Base-by-base conservation (phyloP, 176 grass and related monocot species). In the Areca catechu region DNA sequence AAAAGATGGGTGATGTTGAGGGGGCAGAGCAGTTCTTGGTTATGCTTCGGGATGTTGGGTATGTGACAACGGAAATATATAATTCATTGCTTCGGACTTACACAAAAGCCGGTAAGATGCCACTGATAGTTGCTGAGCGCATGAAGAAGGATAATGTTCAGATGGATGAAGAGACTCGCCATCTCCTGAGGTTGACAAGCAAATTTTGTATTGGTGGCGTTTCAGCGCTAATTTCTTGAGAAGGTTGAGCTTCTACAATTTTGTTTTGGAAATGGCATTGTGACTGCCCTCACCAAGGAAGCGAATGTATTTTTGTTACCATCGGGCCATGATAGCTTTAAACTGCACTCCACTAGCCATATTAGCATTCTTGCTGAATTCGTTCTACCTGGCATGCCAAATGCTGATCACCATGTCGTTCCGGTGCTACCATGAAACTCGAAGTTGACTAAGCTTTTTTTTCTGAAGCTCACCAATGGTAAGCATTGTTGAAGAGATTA, bases 61-160 rank as follows among this genome's bases (percentile, higher is more conserved):
- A 82, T 1, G 57, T 96, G 15, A 84, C 74, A 5, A 84, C 86
- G 1, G 86, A 90, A 72, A 82, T 90, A 4, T 90, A 90, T 61
- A 87, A 87, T 55, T 81, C 69, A 0, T 77, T 96, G 50, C 57
- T 86, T 61, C 76, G 65, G 20, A 89, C 87, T 10, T 96, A 96
- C 5, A 60, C 61, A 0, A 79, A 86, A 48, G 77, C 86, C 19
- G 48, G 74, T 55, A 25, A 81, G 49, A 87, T 84, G 91, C 86
- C 91, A 3, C 56, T 90, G 50, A 84, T 90, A 71, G 54, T 96
- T 55, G 80, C 75, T 25, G 91, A 90, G 70, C 80, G 86, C 43
- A 95, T 95, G 90, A 55, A 57, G 12, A 51, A 86, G 61, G 90
- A 90, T 63, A 74, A 77, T 51, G 79, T 90, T 24, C 16, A 34